These are phyloP conservation scores for Venturia aucupariae DNA, from an alignment of 2,329 filamentous ascomycete species.

Conservation along the genomic window DNA sequence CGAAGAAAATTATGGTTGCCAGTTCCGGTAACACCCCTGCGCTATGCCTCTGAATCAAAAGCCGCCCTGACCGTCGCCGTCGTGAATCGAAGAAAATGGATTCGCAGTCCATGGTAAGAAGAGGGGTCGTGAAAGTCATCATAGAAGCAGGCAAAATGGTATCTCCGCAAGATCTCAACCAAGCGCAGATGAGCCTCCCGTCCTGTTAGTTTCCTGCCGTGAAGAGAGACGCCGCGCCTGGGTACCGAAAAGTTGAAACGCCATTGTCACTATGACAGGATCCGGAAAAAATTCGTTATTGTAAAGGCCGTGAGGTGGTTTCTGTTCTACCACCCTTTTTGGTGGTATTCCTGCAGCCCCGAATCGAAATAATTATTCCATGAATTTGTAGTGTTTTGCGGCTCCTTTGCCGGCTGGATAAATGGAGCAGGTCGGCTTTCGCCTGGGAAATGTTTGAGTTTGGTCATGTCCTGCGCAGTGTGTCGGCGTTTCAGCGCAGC, in stretches of 20 bases:
- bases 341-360: constrained; percentile 75
- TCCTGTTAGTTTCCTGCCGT: background rate
- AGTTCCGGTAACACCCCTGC: background rate
- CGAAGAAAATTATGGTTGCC: constrained; percentile 1
- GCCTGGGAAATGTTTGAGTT: constrained; percentile 67
- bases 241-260: constrained; percentile 1
- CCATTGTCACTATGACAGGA: constrained; percentile 11
- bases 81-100: background rate
- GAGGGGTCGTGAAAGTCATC: constrained; percentile 11
- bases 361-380: constrained; percentile 80
- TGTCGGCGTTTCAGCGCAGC: constrained; percentile 83
- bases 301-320: constrained; percentile 9
- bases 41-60: constrained; percentile 6
- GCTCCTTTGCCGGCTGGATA: constrained; percentile 7
- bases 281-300: constrained; percentile 5
- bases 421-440: constrained; percentile 33
- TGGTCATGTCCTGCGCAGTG: constrained; percentile 74
- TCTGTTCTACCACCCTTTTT: constrained; percentile 66
- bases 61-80: background rate
- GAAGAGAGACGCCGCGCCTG: background rate
- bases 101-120: background rate
- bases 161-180: constrained; percentile 3
- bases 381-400: constrained; percentile 50
- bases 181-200: background rate
- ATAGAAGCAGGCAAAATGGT: constrained; percentile 8